A percentile compares a stretch with the other conserved stretches of the same genome.
phyloP scores from a whole-genome alignment of 805 yeast genomes.

The Trichomonascus vanleenenianus region DNA sequence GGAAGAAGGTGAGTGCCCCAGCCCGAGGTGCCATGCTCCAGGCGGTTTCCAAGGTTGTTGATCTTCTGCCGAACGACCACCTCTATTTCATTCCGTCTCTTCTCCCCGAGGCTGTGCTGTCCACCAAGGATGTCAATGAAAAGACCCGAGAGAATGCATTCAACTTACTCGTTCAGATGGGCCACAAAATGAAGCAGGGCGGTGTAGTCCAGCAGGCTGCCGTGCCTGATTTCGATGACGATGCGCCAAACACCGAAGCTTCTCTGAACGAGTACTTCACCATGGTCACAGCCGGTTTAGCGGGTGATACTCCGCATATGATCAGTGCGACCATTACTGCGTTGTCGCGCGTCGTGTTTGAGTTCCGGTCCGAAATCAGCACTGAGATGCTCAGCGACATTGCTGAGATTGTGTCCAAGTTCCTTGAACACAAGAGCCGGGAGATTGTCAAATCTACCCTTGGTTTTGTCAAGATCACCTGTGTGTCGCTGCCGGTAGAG shows the following conservation, averaged over 20 bases:
- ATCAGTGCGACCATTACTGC: constrained; percentile 94
- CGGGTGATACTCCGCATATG: constrained; percentile 91
- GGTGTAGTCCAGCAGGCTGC: constrained; percentile 58
- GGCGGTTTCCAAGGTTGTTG: constrained; percentile 55
- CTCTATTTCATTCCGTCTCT: constrained; percentile 73
- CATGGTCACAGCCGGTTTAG: constrained; percentile 93
- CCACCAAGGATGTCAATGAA: constrained; percentile 90
- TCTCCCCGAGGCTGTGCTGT: constrained; percentile 79
- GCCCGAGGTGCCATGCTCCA: constrained; percentile 75
- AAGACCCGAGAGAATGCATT: constrained; percentile 80
- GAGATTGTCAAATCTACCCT: constrained; percentile 92
- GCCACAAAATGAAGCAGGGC: constrained; percentile 57
- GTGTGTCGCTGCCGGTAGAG: constrained; percentile 75
- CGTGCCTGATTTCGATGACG: constrained; percentile 56
- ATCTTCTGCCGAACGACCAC: constrained; percentile 54
- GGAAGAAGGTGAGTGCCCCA: constrained; percentile 47
- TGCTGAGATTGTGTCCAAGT: constrained; percentile 78
- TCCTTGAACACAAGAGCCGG: constrained; percentile 80
- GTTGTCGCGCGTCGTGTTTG: constrained; percentile 76
- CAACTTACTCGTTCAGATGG: constrained; percentile 70
- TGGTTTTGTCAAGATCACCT: constrained; percentile 89
- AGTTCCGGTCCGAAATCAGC: constrained; percentile 63
- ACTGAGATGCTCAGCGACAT: constrained; percentile 60
- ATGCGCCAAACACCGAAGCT: constrained; percentile 58
- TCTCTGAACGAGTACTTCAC: constrained; percentile 77